Base-by-base conservation (phyloP, 148 eudicot species). In the Rhododendron simsii region DNA sequence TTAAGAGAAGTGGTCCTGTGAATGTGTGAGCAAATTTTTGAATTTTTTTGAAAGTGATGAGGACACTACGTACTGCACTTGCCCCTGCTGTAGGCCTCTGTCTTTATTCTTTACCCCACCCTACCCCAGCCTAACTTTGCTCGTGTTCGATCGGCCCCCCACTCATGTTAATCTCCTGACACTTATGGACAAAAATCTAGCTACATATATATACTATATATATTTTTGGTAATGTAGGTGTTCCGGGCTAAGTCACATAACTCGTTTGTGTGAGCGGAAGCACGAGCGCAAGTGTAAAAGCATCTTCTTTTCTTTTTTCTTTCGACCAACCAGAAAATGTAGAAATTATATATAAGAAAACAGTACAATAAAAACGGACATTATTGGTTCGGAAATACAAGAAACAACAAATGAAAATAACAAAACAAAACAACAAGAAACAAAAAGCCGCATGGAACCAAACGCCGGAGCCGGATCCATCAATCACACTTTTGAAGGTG, bases 81-180 rank as follows among this genome's bases (percentile, higher is more conserved):
- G 33, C 33, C 33, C 73, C 15, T 65, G 33, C 73, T 10, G 73
- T 10, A 11, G 13, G 35, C 5, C 73, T n/a, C 5, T 69, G 75
- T 28, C 75, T 26, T 69, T 74, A 37, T 45, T 28, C 75, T 26
- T 69, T 74, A 37, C 78, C 44, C 79, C 44, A 75, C 47, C n/a
- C 1, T n/a, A 7, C 79, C 75, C 30, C 75, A 9, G 33, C 35
- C 75, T 18, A 23, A 16, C 79, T 35, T 75, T 75, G 47, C 79
- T 75, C 79, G n/a, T 75, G 79, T 75, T 37, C 18, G 47, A 75
- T 75, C 79, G 44, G 79, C 47, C 47, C 79, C 79, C 30, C 76
- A 5, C n/a, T 37, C 79, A 75, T 75, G 48, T 7, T 7, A 16
- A 18, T 35, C 79, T 37, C 78, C 78, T 75, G 78, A 75, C 47